Evolutionary conservation across 2,329 filamentous ascomycete genomes (phyloP).

Genomic region (Cytospora piceae): DNA sequence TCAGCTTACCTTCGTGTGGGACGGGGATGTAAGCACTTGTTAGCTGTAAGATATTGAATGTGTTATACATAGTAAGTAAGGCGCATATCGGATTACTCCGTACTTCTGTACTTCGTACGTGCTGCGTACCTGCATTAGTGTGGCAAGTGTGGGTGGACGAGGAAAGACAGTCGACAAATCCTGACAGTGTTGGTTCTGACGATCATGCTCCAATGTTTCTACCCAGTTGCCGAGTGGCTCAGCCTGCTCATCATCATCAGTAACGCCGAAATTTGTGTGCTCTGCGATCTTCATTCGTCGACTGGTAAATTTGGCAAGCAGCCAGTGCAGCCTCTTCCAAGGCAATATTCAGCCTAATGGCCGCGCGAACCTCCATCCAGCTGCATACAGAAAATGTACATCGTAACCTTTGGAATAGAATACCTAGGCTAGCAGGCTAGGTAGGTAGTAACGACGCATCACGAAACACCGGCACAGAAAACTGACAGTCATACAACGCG

Average conservation of each 20-base stretch:
- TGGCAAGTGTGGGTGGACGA: not conserved
- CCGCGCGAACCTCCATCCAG: not conserved
- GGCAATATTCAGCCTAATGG: not conserved
- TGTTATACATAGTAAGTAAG: too few relatives aligned
- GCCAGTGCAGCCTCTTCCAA: not conserved
- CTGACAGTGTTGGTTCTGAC: constrained; percentile 4
- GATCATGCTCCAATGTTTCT: not conserved
- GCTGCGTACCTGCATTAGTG: constrained; percentile 23
- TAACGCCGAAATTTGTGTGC: constrained; percentile 2
- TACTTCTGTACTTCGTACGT: not conserved
- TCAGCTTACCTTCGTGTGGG: not conserved
- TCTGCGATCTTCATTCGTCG: constrained; percentile 8
- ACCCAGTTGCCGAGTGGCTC: constrained; percentile 6
- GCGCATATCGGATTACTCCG: too few relatives aligned
- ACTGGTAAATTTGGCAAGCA: not conserved
- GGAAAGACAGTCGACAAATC: not conserved
- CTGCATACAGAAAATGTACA: not conserved
- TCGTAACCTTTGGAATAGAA: too few relatives aligned
- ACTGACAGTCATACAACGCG: not conserved
- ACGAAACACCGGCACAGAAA: not conserved
- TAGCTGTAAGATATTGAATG: not conserved
- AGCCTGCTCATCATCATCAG: not conserved
- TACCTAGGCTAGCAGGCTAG: too few relatives aligned
- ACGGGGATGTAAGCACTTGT: not conserved
- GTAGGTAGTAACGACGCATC: too few relatives aligned